Conservation (phyloP, 495 filamentous ascomycete genomes). For the Aspergillus hancockii region DNA sequence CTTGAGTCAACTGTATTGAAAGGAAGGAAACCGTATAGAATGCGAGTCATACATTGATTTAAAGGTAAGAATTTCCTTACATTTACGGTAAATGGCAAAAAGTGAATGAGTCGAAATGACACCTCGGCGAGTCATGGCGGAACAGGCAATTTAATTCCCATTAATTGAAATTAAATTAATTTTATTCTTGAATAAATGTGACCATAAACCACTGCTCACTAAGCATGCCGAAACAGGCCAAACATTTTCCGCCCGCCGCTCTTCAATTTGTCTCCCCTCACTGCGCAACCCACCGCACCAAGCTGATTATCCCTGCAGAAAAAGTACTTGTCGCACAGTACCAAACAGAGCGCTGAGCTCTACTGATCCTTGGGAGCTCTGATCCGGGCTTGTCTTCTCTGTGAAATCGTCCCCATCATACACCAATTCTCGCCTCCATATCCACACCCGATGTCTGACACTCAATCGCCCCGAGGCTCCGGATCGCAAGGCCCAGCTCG, state of each 20-base stretch:
- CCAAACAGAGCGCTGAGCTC: slow-evolving; percentile 11
- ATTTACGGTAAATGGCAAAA: not conserved
- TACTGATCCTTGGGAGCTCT: slow-evolving; percentile 6
- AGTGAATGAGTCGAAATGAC: not conserved
- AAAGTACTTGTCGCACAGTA: slow-evolving; percentile 8
- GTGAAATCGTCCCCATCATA: not conserved
- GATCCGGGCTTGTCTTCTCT: slow-evolving; percentile 2
- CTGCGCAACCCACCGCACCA: slow-evolving; percentile 11
- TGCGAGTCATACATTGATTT: no score
- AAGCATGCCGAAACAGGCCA: slow-evolving; percentile 20
- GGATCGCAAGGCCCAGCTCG: slow-evolving; percentile 35
- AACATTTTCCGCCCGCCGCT: slow-evolving; percentile 22
- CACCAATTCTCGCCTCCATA: not conserved
- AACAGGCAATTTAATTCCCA: no score
- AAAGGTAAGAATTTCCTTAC: no score
- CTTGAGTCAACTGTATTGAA: not conserved
- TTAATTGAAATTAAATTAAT: not conserved
- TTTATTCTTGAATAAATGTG: not conserved
- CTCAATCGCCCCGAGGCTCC: slow-evolving; percentile 26
- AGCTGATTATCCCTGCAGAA: slow-evolving; percentile 7
- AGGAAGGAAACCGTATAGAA: not conserved
- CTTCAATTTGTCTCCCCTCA: slow-evolving; percentile 8
- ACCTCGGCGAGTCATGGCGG: not conserved
- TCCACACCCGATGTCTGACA: slow-evolving; percentile 38
- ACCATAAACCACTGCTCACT: slow-evolving; percentile 17